Conservation (phyloP, 495 filamentous ascomycete genomes). For the Viridothelium virens region DNA sequence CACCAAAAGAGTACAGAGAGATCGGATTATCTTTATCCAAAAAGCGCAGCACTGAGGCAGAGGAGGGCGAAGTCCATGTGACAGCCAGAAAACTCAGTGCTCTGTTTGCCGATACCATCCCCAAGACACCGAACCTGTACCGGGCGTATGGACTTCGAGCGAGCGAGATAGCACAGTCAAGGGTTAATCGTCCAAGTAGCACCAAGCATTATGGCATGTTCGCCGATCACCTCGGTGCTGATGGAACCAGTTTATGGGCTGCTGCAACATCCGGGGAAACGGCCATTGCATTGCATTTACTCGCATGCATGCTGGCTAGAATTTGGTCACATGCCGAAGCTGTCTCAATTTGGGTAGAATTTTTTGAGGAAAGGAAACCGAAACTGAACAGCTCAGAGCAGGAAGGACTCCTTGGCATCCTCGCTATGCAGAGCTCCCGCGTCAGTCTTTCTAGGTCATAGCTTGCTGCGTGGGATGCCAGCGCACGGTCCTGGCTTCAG, state of each 20-base stretch:
- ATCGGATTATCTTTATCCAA: conserved; percentile 25
- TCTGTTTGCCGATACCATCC: not conserved
- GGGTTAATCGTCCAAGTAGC: not conserved
- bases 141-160: not conserved
- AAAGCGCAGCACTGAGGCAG: not conserved
- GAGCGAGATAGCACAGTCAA: not conserved
- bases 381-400: no score
- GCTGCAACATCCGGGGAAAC: conserved; percentile 35
- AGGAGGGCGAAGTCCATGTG: not conserved
- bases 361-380: conserved; percentile 2
- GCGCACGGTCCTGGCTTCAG: conserved; percentile 35
- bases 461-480: conserved; percentile 37
- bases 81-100: not conserved
- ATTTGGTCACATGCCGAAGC: conserved; percentile 32
- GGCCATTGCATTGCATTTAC: conserved; percentile 33
- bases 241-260: conserved; percentile 38
- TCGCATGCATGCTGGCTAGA: conserved; percentile 38
- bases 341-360: conserved; percentile 31
- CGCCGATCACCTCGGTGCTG: conserved; percentile 22
- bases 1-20: conserved; percentile 30
- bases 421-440: no score
- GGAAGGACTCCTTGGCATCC: no score
- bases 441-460: conserved; percentile 21
- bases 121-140: not conserved
- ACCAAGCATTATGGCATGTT: conserved; percentile 5